These are phyloP conservation scores for Penicillium pulvis DNA, from an alignment of 495 filamentous ascomycete genomes.

Conservation along the genomic window DNA sequence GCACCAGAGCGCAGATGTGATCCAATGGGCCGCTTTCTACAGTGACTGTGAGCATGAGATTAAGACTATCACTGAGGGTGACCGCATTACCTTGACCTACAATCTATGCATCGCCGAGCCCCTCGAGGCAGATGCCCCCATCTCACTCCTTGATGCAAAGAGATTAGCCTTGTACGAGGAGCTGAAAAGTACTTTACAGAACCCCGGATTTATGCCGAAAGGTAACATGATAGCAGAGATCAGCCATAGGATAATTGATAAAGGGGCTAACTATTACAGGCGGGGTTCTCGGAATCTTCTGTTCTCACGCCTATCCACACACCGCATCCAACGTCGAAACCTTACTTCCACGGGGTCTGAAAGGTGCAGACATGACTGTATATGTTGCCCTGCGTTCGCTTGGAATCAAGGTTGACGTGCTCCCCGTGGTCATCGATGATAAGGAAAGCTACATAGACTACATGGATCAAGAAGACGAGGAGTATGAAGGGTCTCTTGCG, in stretches of 20 bases:
- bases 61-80: constrained; percentile 38
- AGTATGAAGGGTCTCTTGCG: background rate
- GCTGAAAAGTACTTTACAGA: background rate
- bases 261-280: constrained; percentile 4
- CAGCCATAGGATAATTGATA: background rate
- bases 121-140: background rate
- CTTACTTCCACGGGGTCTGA: constrained; percentile 50
- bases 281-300: constrained; percentile 35
- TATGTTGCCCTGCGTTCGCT: constrained; percentile 23
- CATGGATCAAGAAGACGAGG: background rate
- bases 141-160: background rate
- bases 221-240: constrained; percentile 30
- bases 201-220: constrained; percentile 18
- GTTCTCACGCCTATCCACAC: constrained; percentile 40
- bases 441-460: too few species aligned
- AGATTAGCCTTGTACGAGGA: background rate
- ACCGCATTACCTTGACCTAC: background rate
- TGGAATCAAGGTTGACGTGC: constrained; percentile 16
- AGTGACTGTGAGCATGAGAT: constrained; percentile 64
- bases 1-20: constrained; percentile 15
- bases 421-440: constrained; percentile 14
- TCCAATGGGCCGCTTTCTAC: constrained; percentile 65
- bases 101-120: background rate
- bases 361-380: constrained; percentile 26
- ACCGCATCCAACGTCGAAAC: background rate